phyloP scores from a whole-genome alignment of 164 flowering plant species.

The Buxus sempervirens region DNA sequence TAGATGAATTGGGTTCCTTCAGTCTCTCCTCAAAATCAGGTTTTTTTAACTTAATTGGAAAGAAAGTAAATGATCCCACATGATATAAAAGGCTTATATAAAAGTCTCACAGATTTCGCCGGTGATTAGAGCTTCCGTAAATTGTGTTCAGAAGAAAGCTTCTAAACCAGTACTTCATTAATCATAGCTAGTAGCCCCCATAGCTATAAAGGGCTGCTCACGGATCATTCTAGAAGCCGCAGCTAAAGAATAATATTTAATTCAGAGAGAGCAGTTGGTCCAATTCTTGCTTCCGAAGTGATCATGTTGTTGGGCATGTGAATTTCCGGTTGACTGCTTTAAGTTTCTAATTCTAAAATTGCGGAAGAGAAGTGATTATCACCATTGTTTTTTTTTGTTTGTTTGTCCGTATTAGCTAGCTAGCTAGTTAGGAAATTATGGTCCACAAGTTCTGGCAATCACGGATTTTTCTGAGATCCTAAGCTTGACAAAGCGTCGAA shows the following conservation, averaged over 20 bases:
- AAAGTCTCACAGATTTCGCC: too few relatives aligned
- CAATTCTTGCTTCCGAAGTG: slow-evolving; percentile 1
- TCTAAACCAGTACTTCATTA: neutral
- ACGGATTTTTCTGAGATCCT: neutral
- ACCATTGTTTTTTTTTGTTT: neutral
- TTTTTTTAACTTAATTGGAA: neutral
- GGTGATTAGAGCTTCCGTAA: neutral
- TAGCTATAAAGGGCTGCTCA: slow-evolving; percentile 18
- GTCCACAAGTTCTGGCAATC: neutral
- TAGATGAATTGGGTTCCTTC: neutral
- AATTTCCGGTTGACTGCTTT: slow-evolving; percentile 13
- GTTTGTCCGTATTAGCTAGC: too few relatives aligned
- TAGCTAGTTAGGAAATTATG: neutral
- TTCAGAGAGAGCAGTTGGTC: slow-evolving; percentile 10
- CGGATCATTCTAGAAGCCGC: slow-evolving; percentile 36
- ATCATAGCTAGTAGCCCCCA: too few relatives aligned
- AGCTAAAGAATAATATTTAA: slow-evolving; percentile 5
- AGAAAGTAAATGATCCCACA: neutral
- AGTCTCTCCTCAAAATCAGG: neutral
- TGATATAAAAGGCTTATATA: neutral
- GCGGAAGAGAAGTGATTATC: neutral
- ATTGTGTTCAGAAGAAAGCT: neutral
- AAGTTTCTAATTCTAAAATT: neutral
- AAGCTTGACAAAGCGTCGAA: too few relatives aligned
- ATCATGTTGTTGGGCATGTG: slow-evolving; percentile 27